Conservation (phyloP, 1,284 basidiomycete species). For the Cystobasidium sp. region DNA sequence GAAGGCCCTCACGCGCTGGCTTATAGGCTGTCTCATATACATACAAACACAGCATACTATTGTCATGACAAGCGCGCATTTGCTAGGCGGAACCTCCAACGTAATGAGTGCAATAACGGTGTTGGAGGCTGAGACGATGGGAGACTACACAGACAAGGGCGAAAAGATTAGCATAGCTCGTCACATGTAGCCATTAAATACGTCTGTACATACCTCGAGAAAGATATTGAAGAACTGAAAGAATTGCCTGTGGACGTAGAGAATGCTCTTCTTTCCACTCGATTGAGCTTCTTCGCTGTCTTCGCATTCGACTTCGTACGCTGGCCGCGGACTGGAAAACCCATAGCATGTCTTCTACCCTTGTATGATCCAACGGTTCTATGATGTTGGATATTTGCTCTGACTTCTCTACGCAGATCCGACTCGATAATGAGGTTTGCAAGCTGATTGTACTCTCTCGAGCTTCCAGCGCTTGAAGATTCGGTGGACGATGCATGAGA, state of each 20-base stretch:
- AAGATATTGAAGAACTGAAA: background rate
- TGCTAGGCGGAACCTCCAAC: constrained; percentile 24
- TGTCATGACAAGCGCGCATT: constrained; percentile 15
- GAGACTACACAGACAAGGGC: background rate
- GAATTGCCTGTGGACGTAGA: constrained; percentile 9
- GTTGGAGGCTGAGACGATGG: constrained; percentile 4
- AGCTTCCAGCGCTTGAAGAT: constrained; percentile 22
- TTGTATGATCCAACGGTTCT: constrained; percentile 86
- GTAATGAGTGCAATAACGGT: constrained; percentile 21
- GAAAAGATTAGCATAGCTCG: too few relatives aligned
- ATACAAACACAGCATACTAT: background rate
- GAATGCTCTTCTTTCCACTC: constrained; percentile 56
- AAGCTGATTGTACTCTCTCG: constrained; percentile 63
- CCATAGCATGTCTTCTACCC: constrained; percentile 83
- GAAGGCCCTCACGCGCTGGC: background rate
- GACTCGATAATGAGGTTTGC: constrained; percentile 77
- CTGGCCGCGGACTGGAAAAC: constrained; percentile 85
- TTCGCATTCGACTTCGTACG: constrained; percentile 82
- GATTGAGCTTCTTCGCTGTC: constrained; percentile 84
- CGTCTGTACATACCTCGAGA: background rate
- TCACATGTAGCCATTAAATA: background rate
- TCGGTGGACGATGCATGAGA: constrained; percentile 8
- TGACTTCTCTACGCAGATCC: constrained; percentile 75
- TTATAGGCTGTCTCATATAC: background rate
- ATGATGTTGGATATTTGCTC: constrained; percentile 87